A percentile compares a stretch with the other conserved stretches of the same genome.
phyloP scores from a whole-genome alignment of 371 early-diverging fungal genomes.

The Sporodiniella umbellata region DNA sequence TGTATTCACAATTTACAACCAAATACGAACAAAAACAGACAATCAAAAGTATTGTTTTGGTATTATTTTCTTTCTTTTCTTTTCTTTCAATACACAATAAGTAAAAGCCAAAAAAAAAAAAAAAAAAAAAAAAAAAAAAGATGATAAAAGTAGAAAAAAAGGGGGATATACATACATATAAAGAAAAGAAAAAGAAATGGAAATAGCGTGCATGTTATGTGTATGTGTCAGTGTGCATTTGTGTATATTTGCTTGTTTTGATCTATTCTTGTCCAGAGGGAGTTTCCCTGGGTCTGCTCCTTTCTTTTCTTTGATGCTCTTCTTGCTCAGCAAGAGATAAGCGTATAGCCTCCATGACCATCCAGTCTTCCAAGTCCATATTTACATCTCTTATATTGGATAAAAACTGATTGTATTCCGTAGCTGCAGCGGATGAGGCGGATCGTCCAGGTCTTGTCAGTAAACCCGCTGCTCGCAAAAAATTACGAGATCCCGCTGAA shows the following conservation, averaged over 20 bases:
- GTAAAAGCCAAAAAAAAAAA: too few relatives aligned
- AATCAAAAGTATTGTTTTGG: too few relatives aligned
- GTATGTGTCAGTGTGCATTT: too few relatives aligned
- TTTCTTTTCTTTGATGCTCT: slow-evolving; percentile 29
- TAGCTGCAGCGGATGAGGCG: slow-evolving; percentile 37
- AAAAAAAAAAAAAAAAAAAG: too few relatives aligned
- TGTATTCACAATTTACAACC: background rate
- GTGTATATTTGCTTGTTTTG: background rate
- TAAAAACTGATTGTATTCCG: slow-evolving; percentile 59
- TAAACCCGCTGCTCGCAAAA: slow-evolving; percentile 22
- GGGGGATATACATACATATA: too few relatives aligned
- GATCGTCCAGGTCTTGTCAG: slow-evolving; percentile 40
- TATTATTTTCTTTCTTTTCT: background rate
- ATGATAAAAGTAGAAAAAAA: too few relatives aligned
- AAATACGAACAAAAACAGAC: too few relatives aligned
- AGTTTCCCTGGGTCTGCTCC: background rate
- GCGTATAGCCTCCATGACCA: slow-evolving; percentile 91
- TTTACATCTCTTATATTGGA: slow-evolving; percentile 69
- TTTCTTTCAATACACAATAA: too few relatives aligned
- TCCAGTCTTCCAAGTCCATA: slow-evolving; percentile 84
- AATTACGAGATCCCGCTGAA: slow-evolving; percentile 25
- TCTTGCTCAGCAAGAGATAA: slow-evolving; percentile 68
- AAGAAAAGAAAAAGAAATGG: too few relatives aligned
- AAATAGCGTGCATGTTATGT: too few relatives aligned
- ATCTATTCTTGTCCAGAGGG: background rate